Base-by-base conservation (phyloP, 352 stramenopile species). In the Phytophthora constricta region DNA sequence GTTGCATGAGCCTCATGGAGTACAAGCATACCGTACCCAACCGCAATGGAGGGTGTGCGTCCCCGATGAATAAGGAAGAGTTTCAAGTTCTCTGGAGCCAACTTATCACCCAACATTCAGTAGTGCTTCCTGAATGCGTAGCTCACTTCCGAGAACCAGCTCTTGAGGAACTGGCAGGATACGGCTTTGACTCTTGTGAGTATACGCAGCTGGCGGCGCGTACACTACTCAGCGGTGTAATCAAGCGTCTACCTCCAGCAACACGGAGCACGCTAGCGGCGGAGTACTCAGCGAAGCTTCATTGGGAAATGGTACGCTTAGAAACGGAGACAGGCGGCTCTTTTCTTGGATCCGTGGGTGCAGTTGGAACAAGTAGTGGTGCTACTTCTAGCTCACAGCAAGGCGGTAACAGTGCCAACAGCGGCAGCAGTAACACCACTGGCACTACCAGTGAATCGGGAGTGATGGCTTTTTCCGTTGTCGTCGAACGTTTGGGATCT, bases 71-170 rank as follows among this genome's bases (percentile, higher is more conserved):
- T 68, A 92, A 92, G 49, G 84, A 94, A 65, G 82, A 92, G 55
- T 93, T 95, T 41, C 88, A 94, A 69, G 77, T 93, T 11, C 63
- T 96, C 3, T 96, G 88, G 88, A 96, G 88, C 50, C 88, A 94
- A 58, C 65, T 96, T 1, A 92, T 96, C 41, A 96, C 88, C 1
- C 88, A 95, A 48, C 85, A 94, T 57, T 92, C 86, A 14, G 82
- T 96, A 2, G 84, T 91, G 4, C 64, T 96, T 8, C 85, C 88
- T 4, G 86, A 94, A 34, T 89, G 87, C 27, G 74, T 93, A 5
- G 74, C 79, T 31, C 64, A 76, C 25, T 93, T 91, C 46, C 70
- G 79, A 10, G 88, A 95, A 53, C 84, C 86, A 19, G 86, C 86
- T 42, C 66, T 96, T 4, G 86, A 95, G 37, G 79, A 79, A 28